Conservation (phyloP, 2,329 filamentous ascomycete species). For the Blumeria hordei region DNA sequence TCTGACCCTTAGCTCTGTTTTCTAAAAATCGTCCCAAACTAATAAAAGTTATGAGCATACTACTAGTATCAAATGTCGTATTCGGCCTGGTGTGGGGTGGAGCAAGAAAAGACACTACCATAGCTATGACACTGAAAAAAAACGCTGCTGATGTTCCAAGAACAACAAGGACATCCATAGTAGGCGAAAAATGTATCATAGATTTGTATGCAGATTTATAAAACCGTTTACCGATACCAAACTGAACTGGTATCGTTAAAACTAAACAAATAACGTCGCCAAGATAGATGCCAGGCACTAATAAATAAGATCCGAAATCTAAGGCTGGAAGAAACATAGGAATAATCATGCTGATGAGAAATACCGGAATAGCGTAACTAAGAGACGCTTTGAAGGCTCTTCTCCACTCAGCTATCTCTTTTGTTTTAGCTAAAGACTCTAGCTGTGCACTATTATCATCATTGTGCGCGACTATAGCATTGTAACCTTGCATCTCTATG, state of each 20-base stretch:
- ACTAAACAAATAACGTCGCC: conserved; percentile 66
- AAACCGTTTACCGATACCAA: conserved; percentile 85
- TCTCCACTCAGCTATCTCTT: conserved; percentile 85
- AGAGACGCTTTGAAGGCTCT: conserved; percentile 55
- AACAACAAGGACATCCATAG: conserved; percentile 93
- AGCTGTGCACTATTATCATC: conserved; percentile 95
- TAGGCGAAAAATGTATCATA: conserved; percentile 69
- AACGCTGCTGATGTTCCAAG: conserved; percentile 87
- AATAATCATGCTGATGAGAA: conserved; percentile 78
- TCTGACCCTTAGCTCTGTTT: conserved; percentile 87
- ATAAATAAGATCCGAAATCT: conserved; percentile 47
- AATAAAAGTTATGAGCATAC: conserved; percentile 94
- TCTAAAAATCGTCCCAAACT: conserved; percentile 77
- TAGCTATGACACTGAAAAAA: conserved; percentile 76
- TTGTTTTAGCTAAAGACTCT: conserved; percentile 85
- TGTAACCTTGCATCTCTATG: conserved; percentile 63
- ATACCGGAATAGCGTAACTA: conserved; percentile 69
- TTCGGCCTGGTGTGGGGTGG: conserved; percentile 56
- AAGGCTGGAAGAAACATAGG: conserved; percentile 60
- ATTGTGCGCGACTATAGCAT: conserved; percentile 69
- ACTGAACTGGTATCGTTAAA: conserved; percentile 83
- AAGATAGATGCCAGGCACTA: conserved; percentile 57
- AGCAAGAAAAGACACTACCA: conserved; percentile 58
- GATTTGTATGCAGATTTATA: conserved; percentile 89
- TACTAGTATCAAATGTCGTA: conserved; percentile 92